Evolutionary conservation across 179 eudicot genomes (phyloP), one percentile per base, ranked within the genome.

Genomic region (Amaranthus tricolor): DNA sequence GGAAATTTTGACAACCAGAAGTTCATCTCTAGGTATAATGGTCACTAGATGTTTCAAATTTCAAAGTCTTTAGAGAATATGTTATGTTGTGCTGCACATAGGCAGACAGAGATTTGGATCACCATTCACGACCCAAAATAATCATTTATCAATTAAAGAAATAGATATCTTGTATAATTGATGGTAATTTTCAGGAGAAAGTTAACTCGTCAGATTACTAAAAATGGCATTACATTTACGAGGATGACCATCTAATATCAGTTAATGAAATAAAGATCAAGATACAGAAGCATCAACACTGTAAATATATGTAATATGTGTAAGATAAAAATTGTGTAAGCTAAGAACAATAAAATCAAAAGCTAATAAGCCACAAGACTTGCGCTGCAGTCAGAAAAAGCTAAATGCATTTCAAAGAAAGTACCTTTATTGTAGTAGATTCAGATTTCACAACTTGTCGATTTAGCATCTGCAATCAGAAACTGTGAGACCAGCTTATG

Each of bases 401-500:
- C 48, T 7, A 49, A 31, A 62, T 47, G 19, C 9, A 19, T 47
- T 54, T 31, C 16, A 12, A 55, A 58, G 51, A 1, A 70, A 55
- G 68, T 88, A 93, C 99, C 99, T 88, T 95, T 62, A 95, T 95
- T 24, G 97, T 89, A 71, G 98, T 95, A 21, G 87, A 88, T 61
- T 95, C 99, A 61, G 97, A 89, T 79, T 93, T 95, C 77, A 95
- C 97, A 20, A 95, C 91, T 88, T 93, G 97, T 60, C 99, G 93
- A 74, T 87, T 87, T 57, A 92, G 91, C 90, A 89, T 80, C 99
- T 95, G 95, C 86, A 88, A 77, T 70, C 47, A 77, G 58, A 31
- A 54, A 60, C 21, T 44, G 54, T 66, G 67, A 83, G 77, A 63
- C 57, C 61, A 12, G 76, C 51, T 45, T 11, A 64, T 51, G 19